These are phyloP conservation scores for Umbelopsis vinacea DNA, from an alignment of 192 early-diverging fungal species.

Conservation along the genomic window DNA sequence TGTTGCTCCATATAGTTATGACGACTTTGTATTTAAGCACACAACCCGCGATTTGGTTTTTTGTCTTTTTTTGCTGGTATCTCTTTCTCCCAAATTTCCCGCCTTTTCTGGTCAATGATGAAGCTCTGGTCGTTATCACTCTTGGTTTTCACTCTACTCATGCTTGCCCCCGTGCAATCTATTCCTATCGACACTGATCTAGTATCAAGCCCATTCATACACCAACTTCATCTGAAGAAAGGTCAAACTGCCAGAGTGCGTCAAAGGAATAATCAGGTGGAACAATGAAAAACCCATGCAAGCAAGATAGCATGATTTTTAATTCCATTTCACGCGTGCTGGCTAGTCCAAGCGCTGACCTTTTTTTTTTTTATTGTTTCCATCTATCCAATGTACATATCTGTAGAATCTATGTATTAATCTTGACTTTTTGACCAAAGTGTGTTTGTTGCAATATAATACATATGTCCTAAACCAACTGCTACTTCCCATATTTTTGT, in stretches of 20 bases:
- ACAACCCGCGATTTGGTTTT: neutral
- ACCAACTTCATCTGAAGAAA: slow-evolving; percentile 3
- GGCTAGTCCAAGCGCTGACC: too few species aligned
- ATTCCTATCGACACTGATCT: slow-evolving; percentile 11
- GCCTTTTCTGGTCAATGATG: neutral
- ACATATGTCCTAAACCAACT: too few species aligned
- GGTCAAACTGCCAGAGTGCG: neutral
- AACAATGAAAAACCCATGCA: neutral
- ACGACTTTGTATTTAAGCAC: too few species aligned
- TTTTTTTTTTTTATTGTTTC: too few species aligned
- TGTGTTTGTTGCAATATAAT: too few species aligned
- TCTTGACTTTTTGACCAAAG: too few species aligned
- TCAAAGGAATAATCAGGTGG: neutral
- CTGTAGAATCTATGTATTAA: too few species aligned
- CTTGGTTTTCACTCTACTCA: neutral
- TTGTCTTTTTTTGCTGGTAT: neutral
- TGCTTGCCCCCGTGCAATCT: neutral
- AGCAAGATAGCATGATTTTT: neutral
- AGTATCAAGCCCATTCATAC: slow-evolving; percentile 6
- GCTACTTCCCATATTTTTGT: too few species aligned
- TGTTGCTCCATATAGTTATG: too few species aligned
- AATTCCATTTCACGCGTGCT: neutral
- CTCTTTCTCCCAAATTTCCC: neutral
- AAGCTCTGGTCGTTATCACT: neutral
- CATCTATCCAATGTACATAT: too few species aligned